These are phyloP conservation scores for Conringia planisiliqua DNA, from an alignment of 345 rosid genomes.

Conservation along the genomic window DNA sequence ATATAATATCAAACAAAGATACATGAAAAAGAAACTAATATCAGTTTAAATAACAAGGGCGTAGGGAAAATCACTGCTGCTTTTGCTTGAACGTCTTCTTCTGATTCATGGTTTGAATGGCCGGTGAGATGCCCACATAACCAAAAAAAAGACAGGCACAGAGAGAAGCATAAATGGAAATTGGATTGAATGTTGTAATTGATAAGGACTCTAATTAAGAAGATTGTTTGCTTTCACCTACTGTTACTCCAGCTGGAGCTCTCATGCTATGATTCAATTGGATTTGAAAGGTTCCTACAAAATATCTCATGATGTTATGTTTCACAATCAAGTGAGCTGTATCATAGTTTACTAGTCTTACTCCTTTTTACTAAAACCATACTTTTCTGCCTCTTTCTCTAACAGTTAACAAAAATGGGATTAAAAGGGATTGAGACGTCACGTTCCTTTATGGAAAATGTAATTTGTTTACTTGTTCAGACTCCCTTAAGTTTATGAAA, in stretches of 20 bases:
- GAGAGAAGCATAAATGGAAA: background rate
- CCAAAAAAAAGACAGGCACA: background rate
- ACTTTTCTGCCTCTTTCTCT: background rate
- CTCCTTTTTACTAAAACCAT: background rate
- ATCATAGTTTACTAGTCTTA: background rate
- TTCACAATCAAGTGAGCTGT: background rate
- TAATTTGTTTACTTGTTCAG: background rate
- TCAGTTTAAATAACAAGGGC: background rate
- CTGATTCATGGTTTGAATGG: no score
- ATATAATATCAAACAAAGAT: no score
- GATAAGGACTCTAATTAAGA: background rate
- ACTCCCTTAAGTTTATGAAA: background rate
- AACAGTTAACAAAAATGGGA: background rate
- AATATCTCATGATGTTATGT: background rate
- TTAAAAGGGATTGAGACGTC: background rate
- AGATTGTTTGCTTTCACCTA: background rate
- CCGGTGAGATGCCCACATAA: no score
- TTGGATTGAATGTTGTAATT: background rate
- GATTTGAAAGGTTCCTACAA: background rate
- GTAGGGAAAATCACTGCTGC: no score
- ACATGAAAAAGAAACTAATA: background rate
- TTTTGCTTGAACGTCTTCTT: no score
- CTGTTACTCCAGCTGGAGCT: background rate
- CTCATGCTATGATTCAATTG: background rate
- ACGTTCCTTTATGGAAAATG: background rate